Evolutionary conservation across 768 basidiomycete species (phyloP).

Genomic region (Mycena vulgaris): DNA sequence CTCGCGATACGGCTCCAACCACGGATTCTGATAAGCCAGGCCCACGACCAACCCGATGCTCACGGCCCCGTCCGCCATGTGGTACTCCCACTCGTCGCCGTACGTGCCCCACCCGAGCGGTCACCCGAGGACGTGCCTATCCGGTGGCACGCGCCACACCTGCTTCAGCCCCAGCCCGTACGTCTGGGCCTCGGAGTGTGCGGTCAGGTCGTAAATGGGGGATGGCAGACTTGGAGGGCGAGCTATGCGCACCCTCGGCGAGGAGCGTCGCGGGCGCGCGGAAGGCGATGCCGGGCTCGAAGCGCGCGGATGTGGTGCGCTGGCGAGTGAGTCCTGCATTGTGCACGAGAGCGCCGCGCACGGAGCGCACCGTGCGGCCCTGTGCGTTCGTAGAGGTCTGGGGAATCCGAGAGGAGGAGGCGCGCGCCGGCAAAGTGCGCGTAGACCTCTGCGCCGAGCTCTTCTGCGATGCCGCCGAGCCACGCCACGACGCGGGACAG

Average conservation of each 20-base stretch:
- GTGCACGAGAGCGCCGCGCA: conserved; percentile 76
- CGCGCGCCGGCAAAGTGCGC: conserved; percentile 95
- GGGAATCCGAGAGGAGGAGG: conserved; percentile 76
- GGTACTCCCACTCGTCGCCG: too few species aligned
- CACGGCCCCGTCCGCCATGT: conserved; percentile 94
- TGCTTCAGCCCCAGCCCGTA: conserved; percentile 98
- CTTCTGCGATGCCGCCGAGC: too few species aligned
- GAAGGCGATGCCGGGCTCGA: too few species aligned
- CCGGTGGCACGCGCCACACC: too few species aligned
- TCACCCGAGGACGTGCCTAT: too few species aligned
- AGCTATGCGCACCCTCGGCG: too few species aligned
- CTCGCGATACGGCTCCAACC: conserved; percentile 91
- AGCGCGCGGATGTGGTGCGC: conserved; percentile 80
- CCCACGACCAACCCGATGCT: conserved; percentile 93
- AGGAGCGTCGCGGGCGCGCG: too few species aligned
- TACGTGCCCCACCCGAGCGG: too few species aligned
- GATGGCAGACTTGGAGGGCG: conserved; percentile 85
- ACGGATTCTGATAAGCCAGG: conserved; percentile 95
- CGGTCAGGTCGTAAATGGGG: conserved; percentile 82
- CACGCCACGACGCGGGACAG: too few species aligned
- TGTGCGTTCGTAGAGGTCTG: conserved; percentile 56
- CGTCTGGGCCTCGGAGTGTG: conserved; percentile 86
- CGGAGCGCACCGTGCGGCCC: too few species aligned
- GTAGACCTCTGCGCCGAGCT: too few species aligned
- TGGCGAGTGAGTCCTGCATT: conserved; percentile 92